Percentiles rank a stretch among this genome's conserved stretches.
Conservation (phyloP, 768 basidiomycete genomes). For the Lactarius akahatsu region DNA sequence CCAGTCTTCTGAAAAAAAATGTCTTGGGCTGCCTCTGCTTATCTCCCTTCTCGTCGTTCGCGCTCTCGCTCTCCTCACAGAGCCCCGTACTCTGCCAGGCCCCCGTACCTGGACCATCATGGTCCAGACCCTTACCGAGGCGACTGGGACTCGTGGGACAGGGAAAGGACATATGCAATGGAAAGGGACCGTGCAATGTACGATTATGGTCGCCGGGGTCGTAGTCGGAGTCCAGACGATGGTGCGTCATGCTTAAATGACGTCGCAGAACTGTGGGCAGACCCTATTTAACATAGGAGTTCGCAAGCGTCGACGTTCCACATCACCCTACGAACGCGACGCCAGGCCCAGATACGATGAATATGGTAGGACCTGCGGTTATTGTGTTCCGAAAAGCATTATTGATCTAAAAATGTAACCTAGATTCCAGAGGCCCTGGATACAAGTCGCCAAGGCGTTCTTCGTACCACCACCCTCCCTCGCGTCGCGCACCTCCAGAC, state of each 20-base stretch:
- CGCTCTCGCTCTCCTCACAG: conserved; percentile 76
- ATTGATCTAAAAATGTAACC: conserved; percentile 29
- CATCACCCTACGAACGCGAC: conserved; percentile 79
- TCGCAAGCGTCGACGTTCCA: conserved; percentile 75
- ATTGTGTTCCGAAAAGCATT: background rate
- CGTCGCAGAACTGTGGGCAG: background rate
- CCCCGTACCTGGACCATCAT: conserved; percentile 57
- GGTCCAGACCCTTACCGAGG: conserved; percentile 58
- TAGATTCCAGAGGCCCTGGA: conserved; percentile 63
- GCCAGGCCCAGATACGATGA: conserved; percentile 82
- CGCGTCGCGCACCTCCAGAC: conserved; percentile 64
- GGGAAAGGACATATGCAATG: conserved; percentile 67
- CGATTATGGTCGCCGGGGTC: conserved; percentile 65
- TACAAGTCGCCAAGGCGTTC: conserved; percentile 64
- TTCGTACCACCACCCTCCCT: conserved; percentile 48
- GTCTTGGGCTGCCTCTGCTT: conserved; percentile 68
- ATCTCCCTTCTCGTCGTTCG: conserved; percentile 73
- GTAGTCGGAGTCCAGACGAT: conserved; percentile 85
- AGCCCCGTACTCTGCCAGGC: conserved; percentile 52
- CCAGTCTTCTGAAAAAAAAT: conserved; percentile 48
- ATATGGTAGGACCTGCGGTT: conserved; percentile 54
- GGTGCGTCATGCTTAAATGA: conserved; percentile 39
- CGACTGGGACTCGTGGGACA: conserved; percentile 71
- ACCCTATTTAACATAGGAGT: conserved; percentile 43
- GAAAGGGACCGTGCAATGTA: conserved; percentile 69